phyloP scores from a whole-genome alignment of 805 yeast species.

The Saturnispora silvae region DNA sequence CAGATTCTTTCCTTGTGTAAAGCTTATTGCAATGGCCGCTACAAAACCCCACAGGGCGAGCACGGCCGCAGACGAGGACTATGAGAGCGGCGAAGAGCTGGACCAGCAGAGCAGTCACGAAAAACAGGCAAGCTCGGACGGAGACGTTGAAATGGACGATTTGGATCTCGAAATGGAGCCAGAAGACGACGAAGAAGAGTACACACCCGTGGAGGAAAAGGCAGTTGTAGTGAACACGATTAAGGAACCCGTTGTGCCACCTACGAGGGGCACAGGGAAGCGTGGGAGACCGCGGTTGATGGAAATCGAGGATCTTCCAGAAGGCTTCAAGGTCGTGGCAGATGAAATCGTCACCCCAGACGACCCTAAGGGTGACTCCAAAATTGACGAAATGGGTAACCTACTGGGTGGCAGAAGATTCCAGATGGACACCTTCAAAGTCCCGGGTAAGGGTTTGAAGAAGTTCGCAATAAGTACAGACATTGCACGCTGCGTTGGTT shows the following conservation, averaged over 20 bases:
- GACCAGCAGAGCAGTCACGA: constrained; percentile 8
- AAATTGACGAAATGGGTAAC: constrained; percentile 58
- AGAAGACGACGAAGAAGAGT: constrained; percentile 12
- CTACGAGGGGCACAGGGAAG: constrained; percentile 12
- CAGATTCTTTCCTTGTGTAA: too few species aligned
- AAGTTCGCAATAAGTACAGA: constrained; percentile 89
- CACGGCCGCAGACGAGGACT: not conserved
- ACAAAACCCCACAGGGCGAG: too few species aligned
- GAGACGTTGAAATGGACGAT: constrained; percentile 14
- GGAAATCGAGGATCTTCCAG: constrained; percentile 8
- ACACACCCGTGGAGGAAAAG: constrained; percentile 19
- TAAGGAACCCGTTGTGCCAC: not conserved
- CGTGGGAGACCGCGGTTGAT: constrained; percentile 12
- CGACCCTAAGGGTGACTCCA: constrained; percentile 70
- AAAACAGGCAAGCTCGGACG: too few species aligned
- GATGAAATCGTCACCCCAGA: constrained; percentile 73
- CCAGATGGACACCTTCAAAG: constrained; percentile 58
- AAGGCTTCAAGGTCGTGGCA: constrained; percentile 37
- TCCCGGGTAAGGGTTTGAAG: constrained; percentile 55
- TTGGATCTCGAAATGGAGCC: constrained; percentile 18
- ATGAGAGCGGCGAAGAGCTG: constrained; percentile 10
- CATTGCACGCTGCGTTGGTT: constrained; percentile 91
- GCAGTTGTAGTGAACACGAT: constrained; percentile 5
- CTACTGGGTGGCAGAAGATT: constrained; percentile 65
- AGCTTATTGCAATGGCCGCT: too few species aligned